Evolutionary conservation across 1,139 yeast species (phyloP), one percentile per base, ranked within the genome.

Genomic region (Hyphopichia khmerensis): DNA sequence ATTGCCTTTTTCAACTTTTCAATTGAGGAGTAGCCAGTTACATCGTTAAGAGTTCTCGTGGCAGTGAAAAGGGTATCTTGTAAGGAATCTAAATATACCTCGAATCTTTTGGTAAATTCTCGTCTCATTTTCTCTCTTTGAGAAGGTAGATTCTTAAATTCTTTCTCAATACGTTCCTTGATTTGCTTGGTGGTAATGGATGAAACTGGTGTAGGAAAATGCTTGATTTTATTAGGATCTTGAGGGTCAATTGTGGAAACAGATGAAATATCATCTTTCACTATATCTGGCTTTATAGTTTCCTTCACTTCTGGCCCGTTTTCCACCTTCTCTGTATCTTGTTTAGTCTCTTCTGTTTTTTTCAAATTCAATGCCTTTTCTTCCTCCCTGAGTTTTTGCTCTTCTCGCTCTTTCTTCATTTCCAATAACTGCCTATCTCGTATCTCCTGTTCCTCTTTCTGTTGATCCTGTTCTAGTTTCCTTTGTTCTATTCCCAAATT

Each of bases 21-120:
- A 45, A 95, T 88, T 11, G 85, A 75, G 0, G 93, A 77, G 60
- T 95, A 95, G 0, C 99, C 99, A 0, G 99, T 93, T 10, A 90
- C 84, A 55, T 91, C 96, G 57, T 95, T 95, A 36, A 93, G 67
- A 0, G 91, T 79, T 45, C 80, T 72, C 0, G 95, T 84, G 0
- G 93, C 91, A 0, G 83, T 77, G 47, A 84, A 77, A 2, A 86
- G 68, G 1, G 89, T 76, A 21, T 78, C 80, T 51, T 82, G 90
- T 29, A 87, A 59, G 8, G 84, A 79, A 49, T 82, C 87, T 47
- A 86, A 68, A 53, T 80, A 79, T 16, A 62, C 56, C 31, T 74
- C 80, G 33, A 85, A 49, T 54, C 71, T 72, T 40, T 60, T 64
- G 23, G 67, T 48, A 11, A 53, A 16, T 23, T 52, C 42, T 35